Percentiles rank a stretch among this genome's conserved stretches.
These are phyloP conservation scores for Acanthamoeba royreba DNA, from an alignment of 208 protist genomes.

Conservation along the genomic window DNA sequence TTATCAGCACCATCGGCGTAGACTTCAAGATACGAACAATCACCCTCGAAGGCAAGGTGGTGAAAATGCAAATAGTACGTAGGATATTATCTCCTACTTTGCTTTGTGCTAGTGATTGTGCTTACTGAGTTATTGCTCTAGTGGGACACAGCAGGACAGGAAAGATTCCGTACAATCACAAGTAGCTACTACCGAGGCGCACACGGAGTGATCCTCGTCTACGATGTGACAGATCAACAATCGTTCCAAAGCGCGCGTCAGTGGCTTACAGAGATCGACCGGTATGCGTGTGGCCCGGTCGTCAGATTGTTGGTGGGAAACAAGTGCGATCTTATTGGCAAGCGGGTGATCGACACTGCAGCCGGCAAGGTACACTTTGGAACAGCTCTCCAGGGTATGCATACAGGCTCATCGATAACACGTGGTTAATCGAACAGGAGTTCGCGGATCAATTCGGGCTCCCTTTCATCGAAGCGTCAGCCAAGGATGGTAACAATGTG, in stretches of 20 bases:
- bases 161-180: conserved; percentile 87
- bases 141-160: conserved; percentile 87
- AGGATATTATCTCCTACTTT: no score
- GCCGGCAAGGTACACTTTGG: conserved; percentile 85
- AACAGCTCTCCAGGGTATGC: no score
- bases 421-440: no score
- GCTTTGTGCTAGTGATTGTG: no score
- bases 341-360: conserved; percentile 87
- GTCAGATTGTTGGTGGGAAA: conserved; percentile 98
- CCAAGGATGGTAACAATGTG: conserved; percentile 95
- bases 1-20: conserved; percentile 95
- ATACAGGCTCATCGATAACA: no score
- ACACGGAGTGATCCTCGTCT: conserved; percentile 96
- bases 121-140: no score
- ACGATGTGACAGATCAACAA: conserved; percentile 93
- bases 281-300: conserved; percentile 94
- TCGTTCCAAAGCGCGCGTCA: conserved; percentile 93
- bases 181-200: conserved; percentile 97
- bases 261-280: conserved; percentile 95
- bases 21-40: conserved; percentile 96
- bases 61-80: conserved; percentile 98
- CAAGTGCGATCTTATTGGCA: conserved; percentile 95
- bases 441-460: conserved; percentile 87
- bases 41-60: conserved; percentile 93
- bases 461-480: conserved; percentile 96